phyloP scores from a whole-genome alignment of 345 rosid genomes.

The Salix caprea region DNA sequence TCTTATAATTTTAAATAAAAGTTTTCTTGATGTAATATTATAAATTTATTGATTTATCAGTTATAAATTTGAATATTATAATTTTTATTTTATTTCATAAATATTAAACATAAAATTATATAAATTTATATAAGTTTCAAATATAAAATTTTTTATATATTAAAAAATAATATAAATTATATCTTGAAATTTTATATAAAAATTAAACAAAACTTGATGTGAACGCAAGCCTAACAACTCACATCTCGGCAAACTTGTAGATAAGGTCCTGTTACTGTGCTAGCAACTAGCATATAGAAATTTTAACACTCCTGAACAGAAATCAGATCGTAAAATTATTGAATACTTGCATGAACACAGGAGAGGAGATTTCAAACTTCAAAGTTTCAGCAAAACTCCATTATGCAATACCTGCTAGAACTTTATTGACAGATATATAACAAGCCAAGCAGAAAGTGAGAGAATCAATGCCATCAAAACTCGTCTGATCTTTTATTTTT shows the following conservation, averaged over 20 bases:
- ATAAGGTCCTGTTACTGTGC: neutral
- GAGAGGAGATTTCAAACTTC: neutral
- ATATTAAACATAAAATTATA: too few species aligned
- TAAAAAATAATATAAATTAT: too few species aligned
- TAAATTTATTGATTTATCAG: rapidly evolving
- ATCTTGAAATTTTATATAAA: too few species aligned
- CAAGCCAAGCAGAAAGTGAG: neutral
- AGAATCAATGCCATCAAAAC: conserved; percentile 4
- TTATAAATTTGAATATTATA: too few species aligned
- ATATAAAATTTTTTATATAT: too few species aligned
- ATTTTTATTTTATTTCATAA: too few species aligned
- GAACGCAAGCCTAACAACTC: neutral
- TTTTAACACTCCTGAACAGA: neutral
- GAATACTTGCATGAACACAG: neutral
- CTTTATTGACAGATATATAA: neutral
- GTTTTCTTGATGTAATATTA: rapidly evolving
- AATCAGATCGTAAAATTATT: neutral
- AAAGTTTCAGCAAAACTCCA: neutral
- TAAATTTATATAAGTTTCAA: too few species aligned
- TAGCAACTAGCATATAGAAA: neutral
- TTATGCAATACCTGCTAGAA: neutral
- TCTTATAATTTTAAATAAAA: too few species aligned
- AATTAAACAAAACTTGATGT: neutral
- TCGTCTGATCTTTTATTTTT: conserved; percentile 18
- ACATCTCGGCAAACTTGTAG: neutral